Percentiles rank a stretch among this genome's conserved stretches.
phyloP scores from a whole-genome alignment of 345 rosid species.

The Acer saccharum region DNA sequence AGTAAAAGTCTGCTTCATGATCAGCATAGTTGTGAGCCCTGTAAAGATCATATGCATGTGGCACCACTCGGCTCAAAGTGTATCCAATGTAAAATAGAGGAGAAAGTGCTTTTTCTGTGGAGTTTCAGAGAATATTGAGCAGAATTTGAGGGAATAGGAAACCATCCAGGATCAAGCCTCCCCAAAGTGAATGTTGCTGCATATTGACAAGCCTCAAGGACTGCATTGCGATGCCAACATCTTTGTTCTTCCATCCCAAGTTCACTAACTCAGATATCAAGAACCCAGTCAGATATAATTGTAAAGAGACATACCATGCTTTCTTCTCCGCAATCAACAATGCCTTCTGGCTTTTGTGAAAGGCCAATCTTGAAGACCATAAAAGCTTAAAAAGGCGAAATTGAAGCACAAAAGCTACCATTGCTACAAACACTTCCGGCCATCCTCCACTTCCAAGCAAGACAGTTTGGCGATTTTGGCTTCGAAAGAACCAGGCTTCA shows the following conservation, averaged over 20 bases:
- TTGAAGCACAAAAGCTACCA: constrained; percentile 50
- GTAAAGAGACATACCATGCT: constrained; percentile 31
- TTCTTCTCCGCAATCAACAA: constrained; percentile 48
- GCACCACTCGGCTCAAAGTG: constrained; percentile 38
- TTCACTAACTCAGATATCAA: constrained; percentile 11
- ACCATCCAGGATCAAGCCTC: constrained; percentile 45
- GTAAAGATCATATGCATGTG: constrained; percentile 56
- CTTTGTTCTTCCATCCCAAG: too few relatives aligned
- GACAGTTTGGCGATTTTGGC: background rate
- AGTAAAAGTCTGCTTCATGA: constrained; percentile 38
- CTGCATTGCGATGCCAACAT: background rate
- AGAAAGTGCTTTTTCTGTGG: constrained; percentile 36
- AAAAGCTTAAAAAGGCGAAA: constrained; percentile 46
- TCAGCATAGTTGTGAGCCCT: constrained; percentile 40
- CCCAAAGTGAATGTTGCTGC: constrained; percentile 23
- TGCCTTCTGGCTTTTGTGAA: constrained; percentile 19
- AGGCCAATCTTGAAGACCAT: constrained; percentile 33
- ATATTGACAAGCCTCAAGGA: background rate
- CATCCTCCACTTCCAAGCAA: constrained; percentile 36
- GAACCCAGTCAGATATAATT: constrained; percentile 39
- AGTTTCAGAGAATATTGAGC: constrained; percentile 41
- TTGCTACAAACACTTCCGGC: constrained; percentile 43
- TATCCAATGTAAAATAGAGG: constrained; percentile 37
- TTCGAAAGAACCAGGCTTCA: constrained; percentile 35
- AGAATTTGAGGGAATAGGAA: constrained; percentile 55